Base-by-base conservation (phyloP, 78 protist species). In the Bigelowiella natans region DNA sequence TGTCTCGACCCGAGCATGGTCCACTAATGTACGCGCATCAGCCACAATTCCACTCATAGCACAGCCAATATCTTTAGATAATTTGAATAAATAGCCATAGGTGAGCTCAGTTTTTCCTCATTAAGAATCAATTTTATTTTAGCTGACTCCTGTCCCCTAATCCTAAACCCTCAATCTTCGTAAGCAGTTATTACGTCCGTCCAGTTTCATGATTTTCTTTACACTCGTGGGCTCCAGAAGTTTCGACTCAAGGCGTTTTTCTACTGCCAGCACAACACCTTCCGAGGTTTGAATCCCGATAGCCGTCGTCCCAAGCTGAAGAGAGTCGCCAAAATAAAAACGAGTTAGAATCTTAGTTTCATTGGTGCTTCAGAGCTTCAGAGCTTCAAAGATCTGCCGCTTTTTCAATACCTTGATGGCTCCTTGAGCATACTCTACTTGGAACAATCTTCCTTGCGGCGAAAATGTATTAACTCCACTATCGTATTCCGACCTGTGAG, bases 401-500 rank as follows among this genome's bases (percentile, higher is more conserved):
- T n/a, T n/a, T n/a, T n/a, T 83, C 38, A 26, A 83, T 3, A 97
- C 96, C 95, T 98, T 96, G 93, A 97, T 95, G 0, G 99, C 99
- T 90, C 97, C 97, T 18, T 90, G 11, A 28, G 99, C 99, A 82
- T 98, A 98, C 89, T 98, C 99, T 38, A 98, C 93, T 86, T 95
- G 96, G 88, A 93, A 93, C 0, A 94, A 51, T 0, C 96, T 95
- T n/a, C 99, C 99, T 88, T 98, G 99, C 29, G 99, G 99, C 0
- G 97, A 95, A 93, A 99, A 99, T n/a, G 99, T 98, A 95, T 98
- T 99, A 2, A 98, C 99, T 63, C 99, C 99, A 83, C 86, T 7
- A 28, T 83, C 86, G 29, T 83, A 83, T 83, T 83, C 86, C 2
- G 86, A 83, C 38, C 86, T 51, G 73, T 7, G 18, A 18, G 73